Percentiles rank a stretch among this genome's conserved stretches.
phyloP scores from a whole-genome alignment of 768 basidiomycete genomes.

The Cubamyces lactineus region DNA sequence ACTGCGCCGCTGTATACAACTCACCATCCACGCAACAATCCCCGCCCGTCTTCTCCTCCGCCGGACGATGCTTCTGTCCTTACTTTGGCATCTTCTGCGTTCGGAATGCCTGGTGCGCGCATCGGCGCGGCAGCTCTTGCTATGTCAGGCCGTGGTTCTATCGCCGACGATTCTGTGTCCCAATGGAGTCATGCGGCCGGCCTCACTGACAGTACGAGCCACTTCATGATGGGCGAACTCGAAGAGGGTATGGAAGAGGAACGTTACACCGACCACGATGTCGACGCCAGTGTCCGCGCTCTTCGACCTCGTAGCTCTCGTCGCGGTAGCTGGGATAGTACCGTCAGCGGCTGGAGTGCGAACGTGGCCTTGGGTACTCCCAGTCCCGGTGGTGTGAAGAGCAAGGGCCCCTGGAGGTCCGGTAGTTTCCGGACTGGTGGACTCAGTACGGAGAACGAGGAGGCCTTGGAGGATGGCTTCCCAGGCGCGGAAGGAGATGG shows the following conservation, averaged over 20 bases:
- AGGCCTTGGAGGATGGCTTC: conserved; percentile 39
- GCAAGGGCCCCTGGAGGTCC: conserved; percentile 62
- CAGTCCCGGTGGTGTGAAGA: conserved; percentile 38
- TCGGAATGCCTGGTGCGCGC: conserved; percentile 68
- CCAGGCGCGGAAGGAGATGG: conserved; percentile 26
- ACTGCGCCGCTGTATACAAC: conserved; percentile 89
- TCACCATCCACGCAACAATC: conserved; percentile 96
- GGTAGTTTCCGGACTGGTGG: conserved; percentile 63
- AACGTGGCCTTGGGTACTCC: conserved; percentile 43
- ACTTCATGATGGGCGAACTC: conserved; percentile 59
- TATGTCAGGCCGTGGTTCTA: conserved; percentile 33
- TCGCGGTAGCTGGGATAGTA: conserved; percentile 91
- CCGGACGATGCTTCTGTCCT: conserved; percentile 90
- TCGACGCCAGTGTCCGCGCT: conserved; percentile 89
- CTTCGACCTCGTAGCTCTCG: conserved; percentile 83
- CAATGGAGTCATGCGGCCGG: conserved; percentile 57
- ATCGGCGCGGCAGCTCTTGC: conserved; percentile 39
- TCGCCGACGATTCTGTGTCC: conserved; percentile 64
- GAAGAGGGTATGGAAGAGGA: conserved; percentile 51
- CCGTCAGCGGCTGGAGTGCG: conserved; percentile 88
- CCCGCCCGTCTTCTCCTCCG: conserved; percentile 88
- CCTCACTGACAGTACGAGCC: conserved; percentile 62
- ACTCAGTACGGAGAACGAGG: conserved; percentile 47
- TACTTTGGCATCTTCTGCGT: conserved; percentile 93
- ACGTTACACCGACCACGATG: conserved; percentile 54